Evolutionary conservation across 2,329 filamentous ascomycete species (phyloP).

Genomic region (Calonectria ilicicola): DNA sequence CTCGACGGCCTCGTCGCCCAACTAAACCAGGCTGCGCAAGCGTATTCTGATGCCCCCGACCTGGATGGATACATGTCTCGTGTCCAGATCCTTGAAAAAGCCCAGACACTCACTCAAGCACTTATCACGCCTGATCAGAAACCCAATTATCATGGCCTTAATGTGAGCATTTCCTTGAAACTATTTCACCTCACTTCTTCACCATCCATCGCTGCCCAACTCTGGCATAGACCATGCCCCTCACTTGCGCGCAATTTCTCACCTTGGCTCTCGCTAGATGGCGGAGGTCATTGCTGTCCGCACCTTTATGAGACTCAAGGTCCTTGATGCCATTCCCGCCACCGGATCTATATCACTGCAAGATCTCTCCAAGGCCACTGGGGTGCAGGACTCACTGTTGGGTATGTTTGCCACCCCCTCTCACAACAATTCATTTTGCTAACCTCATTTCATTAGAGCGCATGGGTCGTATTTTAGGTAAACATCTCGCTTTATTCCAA

Average conservation of each 20-base stretch:
- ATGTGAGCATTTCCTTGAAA: conserved; percentile 35
- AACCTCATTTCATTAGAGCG: conserved; percentile 32
- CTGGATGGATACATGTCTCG: conserved; percentile 41
- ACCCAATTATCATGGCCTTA: conserved; percentile 49
- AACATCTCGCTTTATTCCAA: background rate
- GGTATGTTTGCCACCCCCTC: conserved; percentile 25
- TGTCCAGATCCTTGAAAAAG: conserved; percentile 42
- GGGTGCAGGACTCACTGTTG: conserved; percentile 44
- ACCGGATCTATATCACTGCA: conserved; percentile 42
- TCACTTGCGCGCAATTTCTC: background rate
- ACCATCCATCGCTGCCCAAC: background rate
- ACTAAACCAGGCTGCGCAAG: conserved; percentile 32
- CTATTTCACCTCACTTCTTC: background rate
- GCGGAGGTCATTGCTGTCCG: conserved; percentile 45
- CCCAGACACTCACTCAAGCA: conserved; percentile 41
- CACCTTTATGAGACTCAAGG: conserved; percentile 46
- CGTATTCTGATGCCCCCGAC: conserved; percentile 40
- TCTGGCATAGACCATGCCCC: no score
- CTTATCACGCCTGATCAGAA: conserved; percentile 44
- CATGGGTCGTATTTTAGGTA: conserved; percentile 43
- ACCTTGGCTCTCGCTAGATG: conserved; percentile 36
- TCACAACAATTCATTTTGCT: background rate
- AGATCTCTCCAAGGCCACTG: conserved; percentile 41
- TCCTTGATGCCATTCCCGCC: conserved; percentile 44
- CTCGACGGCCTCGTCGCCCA: conserved; percentile 34